phyloP scores from a whole-genome alignment of 2,329 filamentous ascomycete genomes.

The Camillea tinctor region DNA sequence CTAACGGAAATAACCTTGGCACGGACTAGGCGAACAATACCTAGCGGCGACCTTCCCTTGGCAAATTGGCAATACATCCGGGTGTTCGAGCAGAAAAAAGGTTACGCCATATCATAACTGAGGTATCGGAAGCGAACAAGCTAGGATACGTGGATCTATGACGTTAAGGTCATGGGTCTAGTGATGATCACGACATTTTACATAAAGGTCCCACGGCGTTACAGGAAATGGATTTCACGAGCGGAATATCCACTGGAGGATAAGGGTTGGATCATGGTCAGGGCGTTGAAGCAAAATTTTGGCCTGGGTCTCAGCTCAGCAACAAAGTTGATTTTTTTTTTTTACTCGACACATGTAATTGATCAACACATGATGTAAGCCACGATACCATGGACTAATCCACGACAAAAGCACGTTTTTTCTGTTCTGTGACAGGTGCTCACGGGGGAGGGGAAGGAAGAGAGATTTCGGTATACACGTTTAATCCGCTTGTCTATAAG shows the following conservation, averaged over 20 bases:
- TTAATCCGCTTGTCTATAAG: not conserved
- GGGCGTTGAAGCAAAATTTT: not conserved
- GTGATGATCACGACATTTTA: not conserved
- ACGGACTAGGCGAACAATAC: too few species aligned
- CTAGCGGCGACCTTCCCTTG: too few species aligned
- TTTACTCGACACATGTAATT: not conserved
- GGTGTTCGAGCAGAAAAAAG: not conserved
- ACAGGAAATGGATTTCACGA: not conserved
- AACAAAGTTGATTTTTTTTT: not conserved
- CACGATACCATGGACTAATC: not conserved
- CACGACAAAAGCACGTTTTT: not conserved
- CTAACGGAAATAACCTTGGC: too few species aligned
- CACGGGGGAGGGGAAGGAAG: not conserved
- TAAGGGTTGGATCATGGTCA: not conserved
- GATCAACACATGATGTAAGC: not conserved
- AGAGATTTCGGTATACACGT: not conserved
- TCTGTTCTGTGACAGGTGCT: not conserved
- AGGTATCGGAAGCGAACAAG: not conserved
- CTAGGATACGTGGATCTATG: not conserved
- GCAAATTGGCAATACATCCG: not conserved
- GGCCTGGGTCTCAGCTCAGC: not conserved
- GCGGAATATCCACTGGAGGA: not conserved
- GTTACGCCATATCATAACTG: not conserved
- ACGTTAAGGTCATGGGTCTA: not conserved
- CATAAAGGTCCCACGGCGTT: not conserved